phyloP scores from a whole-genome alignment of 163 green algal species.

The Prototheca cutis region DNA sequence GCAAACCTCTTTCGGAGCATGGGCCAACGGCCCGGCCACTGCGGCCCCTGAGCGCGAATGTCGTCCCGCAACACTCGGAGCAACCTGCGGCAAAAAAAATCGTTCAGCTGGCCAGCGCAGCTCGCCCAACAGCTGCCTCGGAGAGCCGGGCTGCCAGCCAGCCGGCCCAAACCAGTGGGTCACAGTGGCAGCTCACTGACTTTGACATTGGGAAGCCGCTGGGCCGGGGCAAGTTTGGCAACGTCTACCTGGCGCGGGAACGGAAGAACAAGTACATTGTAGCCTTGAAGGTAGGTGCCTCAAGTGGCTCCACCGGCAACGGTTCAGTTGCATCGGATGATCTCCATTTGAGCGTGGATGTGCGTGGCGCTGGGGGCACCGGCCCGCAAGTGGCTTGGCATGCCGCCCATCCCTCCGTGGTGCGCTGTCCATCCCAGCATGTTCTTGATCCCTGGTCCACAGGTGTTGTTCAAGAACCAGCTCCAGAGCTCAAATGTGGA shows the following conservation, averaged over 20 bases:
- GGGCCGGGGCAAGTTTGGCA: constrained; percentile 97
- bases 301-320: too few relatives aligned
- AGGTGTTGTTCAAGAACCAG: constrained; percentile 96
- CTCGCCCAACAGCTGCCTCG: not conserved
- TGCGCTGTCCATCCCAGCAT: not conserved
- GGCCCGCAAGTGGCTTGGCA: too few relatives aligned
- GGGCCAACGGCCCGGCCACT: not conserved
- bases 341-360: too few relatives aligned
- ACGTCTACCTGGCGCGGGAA: constrained; percentile 96
- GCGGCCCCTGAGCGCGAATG: constrained; percentile 19
- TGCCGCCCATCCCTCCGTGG: too few relatives aligned
- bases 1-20: constrained; percentile 10
- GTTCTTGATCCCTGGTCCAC: constrained; percentile 3
- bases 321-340: too few relatives aligned
- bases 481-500: constrained; percentile 91
- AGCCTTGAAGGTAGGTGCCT: constrained; percentile 81
- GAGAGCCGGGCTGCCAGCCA: not conserved
- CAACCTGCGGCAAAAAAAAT: not conserved
- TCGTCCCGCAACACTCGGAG: not conserved
- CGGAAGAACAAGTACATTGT: constrained; percentile 88
- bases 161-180: not conserved
- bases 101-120: not conserved
- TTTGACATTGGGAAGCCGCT: constrained; percentile 98
- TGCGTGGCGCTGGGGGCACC: too few relatives aligned
- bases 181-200: constrained; percentile 56